These are phyloP conservation scores for Ustilago cynodontis DNA, from an alignment of 1,284 basidiomycete genomes.

Conservation along the genomic window DNA sequence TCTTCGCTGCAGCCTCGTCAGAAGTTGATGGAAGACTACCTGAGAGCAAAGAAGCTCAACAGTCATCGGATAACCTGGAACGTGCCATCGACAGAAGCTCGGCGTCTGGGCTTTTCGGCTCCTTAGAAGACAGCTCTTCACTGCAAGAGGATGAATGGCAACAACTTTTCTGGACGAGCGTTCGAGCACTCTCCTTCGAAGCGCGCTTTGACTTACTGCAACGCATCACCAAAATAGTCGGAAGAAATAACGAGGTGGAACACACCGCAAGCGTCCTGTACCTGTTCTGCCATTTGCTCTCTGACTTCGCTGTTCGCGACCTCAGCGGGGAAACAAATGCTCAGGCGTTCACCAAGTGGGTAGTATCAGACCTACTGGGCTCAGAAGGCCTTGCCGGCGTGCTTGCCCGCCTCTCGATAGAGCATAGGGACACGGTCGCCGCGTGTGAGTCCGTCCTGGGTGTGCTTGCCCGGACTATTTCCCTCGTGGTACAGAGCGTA, in stretches of 20 bases:
- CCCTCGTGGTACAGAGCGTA: slow-evolving; percentile 6
- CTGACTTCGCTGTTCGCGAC: slow-evolving; percentile 4
- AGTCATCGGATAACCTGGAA: slow-evolving; percentile 8
- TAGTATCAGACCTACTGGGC: slow-evolving; percentile 1
- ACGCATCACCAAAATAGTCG: not conserved
- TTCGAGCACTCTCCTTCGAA: slow-evolving; percentile 1
- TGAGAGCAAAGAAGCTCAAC: not conserved
- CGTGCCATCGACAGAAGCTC: slow-evolving; percentile 13
- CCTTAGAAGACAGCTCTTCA: not conserved
- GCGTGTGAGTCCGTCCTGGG: slow-evolving; percentile 17
- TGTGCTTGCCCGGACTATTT: slow-evolving; percentile 14
- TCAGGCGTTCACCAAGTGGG: slow-evolving; percentile 1
- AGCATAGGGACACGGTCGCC: not conserved
- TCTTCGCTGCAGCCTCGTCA: slow-evolving; percentile 12
- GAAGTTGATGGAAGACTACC: not conserved
- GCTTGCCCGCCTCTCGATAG: not conserved
- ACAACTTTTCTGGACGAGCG: not conserved
- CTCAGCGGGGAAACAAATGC: not conserved
- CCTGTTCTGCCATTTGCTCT: slow-evolving; percentile 14
- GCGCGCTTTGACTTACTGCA: slow-evolving; percentile 8
- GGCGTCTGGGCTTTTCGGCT: slow-evolving; percentile 11
- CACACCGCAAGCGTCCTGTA: not conserved
- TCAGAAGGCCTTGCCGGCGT: not conserved
- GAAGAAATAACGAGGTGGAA: not conserved
- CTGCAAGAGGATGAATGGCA: not conserved